These are phyloP conservation scores for Fereydounia khargensis DNA, from an alignment of 1,284 basidiomycete species.

Conservation along the genomic window DNA sequence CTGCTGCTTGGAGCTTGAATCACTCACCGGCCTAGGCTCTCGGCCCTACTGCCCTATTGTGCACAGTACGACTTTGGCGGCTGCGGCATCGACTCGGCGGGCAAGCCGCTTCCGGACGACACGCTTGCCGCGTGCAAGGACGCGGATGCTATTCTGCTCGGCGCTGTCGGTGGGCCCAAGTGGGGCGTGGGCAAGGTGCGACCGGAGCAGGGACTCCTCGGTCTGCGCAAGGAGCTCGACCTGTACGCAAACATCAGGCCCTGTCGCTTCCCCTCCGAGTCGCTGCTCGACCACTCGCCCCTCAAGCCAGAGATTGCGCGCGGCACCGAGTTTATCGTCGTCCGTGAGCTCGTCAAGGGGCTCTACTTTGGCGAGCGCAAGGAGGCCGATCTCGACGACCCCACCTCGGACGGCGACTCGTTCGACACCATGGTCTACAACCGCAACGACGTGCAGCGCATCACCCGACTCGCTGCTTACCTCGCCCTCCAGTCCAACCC, in stretches of 20 bases:
- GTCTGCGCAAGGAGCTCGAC: constrained; percentile 87
- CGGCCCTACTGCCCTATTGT: neutral
- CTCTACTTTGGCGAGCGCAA: constrained; percentile 84
- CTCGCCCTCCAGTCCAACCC: constrained; percentile 79
- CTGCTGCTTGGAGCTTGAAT: too few relatives aligned
- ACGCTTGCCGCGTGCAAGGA: constrained; percentile 67
- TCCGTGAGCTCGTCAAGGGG: constrained; percentile 75
- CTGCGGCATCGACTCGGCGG: constrained; percentile 81
- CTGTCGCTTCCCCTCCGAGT: constrained; percentile 88
- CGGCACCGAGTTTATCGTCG: constrained; percentile 87
- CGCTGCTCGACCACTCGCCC: constrained; percentile 86
- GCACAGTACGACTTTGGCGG: constrained; percentile 77
- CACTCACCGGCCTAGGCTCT: neutral
- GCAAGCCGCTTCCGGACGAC: constrained; percentile 77
- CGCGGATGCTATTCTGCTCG: constrained; percentile 60
- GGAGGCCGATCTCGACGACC: constrained; percentile 65
- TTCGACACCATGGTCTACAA: constrained; percentile 77
- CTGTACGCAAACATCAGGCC: constrained; percentile 98
- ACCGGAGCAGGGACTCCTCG: constrained; percentile 89
- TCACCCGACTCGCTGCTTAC: constrained; percentile 91
- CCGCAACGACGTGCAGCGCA: constrained; percentile 84
- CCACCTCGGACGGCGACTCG: constrained; percentile 45
- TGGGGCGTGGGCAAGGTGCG: constrained; percentile 91
- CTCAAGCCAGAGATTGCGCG: constrained; percentile 80
- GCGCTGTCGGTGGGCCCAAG: constrained; percentile 94